A percentile compares a stretch with the other conserved stretches of the same genome.
Conservation (phyloP, 2,329 filamentous ascomycete genomes). For the Graphilbum ipis-grandicollis region DNA sequence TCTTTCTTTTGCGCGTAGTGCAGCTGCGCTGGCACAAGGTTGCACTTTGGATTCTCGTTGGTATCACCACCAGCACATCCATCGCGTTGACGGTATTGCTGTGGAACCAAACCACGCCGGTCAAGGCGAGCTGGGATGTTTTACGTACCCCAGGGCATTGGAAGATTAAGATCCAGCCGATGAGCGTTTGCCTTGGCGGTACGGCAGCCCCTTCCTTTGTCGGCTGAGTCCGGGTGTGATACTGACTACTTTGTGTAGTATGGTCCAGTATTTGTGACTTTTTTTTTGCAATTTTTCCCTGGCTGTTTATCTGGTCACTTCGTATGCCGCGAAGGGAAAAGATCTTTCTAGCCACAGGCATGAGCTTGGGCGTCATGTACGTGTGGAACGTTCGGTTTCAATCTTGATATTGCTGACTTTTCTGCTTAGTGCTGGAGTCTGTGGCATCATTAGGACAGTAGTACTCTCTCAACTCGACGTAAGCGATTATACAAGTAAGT, state of each 20-base stretch:
- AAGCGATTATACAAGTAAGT: constrained; percentile 14
- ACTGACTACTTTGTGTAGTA: constrained; percentile 9
- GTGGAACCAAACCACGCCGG: constrained; percentile 20
- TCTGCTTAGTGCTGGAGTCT: constrained; percentile 13
- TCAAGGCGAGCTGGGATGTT: constrained; percentile 18
- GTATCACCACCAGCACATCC: constrained; percentile 16
- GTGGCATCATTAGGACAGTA: constrained; percentile 14
- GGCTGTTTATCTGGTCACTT: constrained; percentile 25
- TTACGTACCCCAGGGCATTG: constrained; percentile 17
- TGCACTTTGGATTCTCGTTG: constrained; percentile 16
- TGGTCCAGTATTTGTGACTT: constrained; percentile 22
- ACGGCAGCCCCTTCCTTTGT: neutral
- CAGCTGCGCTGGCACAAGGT: constrained; percentile 17
- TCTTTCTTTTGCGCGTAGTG: constrained; percentile 20
- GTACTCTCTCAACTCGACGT: constrained; percentile 12
- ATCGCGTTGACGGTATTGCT: constrained; percentile 17
- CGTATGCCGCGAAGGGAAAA: constrained; percentile 27
- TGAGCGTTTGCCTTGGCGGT: constrained; percentile 20
- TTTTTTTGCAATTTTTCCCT: constrained; percentile 22
- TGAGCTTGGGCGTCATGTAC: constrained; percentile 15
- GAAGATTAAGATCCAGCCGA: constrained; percentile 18
- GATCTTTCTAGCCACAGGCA: constrained; percentile 21
- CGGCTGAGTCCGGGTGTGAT: constrained; percentile 8
- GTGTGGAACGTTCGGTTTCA: too few species aligned
- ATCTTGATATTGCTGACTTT: too few species aligned